Conservation (phyloP, 345 rosid genomes). For the Populus davidiana region DNA sequence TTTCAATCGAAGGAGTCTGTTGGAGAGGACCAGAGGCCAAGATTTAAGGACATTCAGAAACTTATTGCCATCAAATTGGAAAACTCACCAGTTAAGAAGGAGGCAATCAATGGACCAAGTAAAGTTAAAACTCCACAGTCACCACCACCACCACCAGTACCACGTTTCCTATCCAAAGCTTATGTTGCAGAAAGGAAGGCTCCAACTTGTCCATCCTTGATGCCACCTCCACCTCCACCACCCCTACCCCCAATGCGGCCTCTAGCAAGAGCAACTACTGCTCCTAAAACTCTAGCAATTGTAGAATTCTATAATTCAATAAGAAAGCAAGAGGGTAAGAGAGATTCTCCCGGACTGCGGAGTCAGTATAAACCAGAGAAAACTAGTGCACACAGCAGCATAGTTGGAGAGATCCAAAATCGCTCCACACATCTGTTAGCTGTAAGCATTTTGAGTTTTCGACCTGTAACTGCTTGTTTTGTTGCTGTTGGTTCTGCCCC, state of each 20-base stretch:
- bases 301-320: constrained; percentile 44
- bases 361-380: constrained; percentile 35
- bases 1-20: constrained; percentile 31
- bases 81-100: constrained; percentile 44
- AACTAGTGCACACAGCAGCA: constrained; percentile 60
- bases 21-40: constrained; percentile 45
- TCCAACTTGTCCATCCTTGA: constrained; percentile 27
- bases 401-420: constrained; percentile 88
- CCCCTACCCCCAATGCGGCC: constrained; percentile 59
- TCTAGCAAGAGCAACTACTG: constrained; percentile 41
- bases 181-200: constrained; percentile 24
- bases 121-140: constrained; percentile 17
- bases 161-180: constrained; percentile 24
- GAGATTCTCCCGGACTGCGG: constrained; percentile 26
- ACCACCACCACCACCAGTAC: constrained; percentile 19
- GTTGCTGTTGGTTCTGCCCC: background rate
- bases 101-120: constrained; percentile 35
- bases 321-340: constrained; percentile 54
- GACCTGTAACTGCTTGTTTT: background rate
- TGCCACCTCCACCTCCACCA: constrained; percentile 63
- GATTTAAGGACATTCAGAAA: constrained; percentile 73
- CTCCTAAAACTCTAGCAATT: constrained; percentile 47
- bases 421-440: constrained; percentile 84
- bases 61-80: constrained; percentile 66
- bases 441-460: constrained; percentile 39